Evolutionary conservation across 2,329 filamentous ascomycete species (phyloP), one percentile per base, ranked within the genome.

Genomic region (Pezicula radicicola): DNA sequence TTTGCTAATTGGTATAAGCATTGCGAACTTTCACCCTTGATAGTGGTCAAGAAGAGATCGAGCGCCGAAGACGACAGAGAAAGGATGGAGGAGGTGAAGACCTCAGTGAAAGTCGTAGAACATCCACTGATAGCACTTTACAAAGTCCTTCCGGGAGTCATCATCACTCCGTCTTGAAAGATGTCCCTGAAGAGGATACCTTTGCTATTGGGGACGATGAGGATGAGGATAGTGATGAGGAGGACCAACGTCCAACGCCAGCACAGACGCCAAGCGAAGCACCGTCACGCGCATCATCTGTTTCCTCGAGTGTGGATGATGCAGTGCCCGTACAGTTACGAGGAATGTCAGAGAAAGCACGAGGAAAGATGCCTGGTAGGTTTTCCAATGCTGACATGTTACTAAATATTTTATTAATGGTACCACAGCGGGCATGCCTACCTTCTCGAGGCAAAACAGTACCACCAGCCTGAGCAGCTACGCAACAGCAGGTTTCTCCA

Each of bases 311-410:
- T 37, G 72, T 81, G 1, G 91, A 95, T 53, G 91, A 95, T 54
- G 87, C 88, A 4, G 83, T 96, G 9, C 91, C 91, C 13, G 78
- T 85, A 18, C 92, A 97, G 66, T 69, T 96, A 28, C 83, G 90
- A 52, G 91, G 91, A 50, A 96, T 97, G 89, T 97, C 93, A 18
- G 94, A 97, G 70, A 99, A 97, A 69, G 94, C 94, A 15, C 80
- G 94, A 46, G 94, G 94, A 7, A 99, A 99, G 70, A 91, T 96
- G 84, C 94, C 93, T 30, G 64, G 64, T 66, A 61, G 48, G 54
- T 27, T 43, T 18, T 27, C 5, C 18, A n/a, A 44, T 27, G 35
- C n/a, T 15, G 40, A 27, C 4, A 19, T 37, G 13, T 46, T 10
- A 28, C 10, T 21, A 10, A 8, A 16, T 47, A 36, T 47, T 27